Evolutionary conservation across 139 green algal species (phyloP), one percentile per base, ranked within the genome.

Genomic region (Eudorina sp.): DNA sequence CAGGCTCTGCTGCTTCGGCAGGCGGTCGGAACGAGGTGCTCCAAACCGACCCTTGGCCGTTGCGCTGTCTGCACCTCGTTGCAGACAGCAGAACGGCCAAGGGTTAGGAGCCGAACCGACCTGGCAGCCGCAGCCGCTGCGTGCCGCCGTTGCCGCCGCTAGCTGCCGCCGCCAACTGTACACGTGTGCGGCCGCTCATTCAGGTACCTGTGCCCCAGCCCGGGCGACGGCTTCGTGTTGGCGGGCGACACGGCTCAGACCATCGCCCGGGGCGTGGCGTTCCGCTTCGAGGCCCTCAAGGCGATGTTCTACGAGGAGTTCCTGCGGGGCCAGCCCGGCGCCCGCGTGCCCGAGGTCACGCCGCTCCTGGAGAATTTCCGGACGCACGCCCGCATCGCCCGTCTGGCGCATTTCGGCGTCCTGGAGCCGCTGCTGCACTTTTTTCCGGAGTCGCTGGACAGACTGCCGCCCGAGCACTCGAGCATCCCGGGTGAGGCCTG

Each of bases 201-300:
- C 55, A 85, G 77, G 36, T 86, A 73, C 73, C 6, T 91, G 45
- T 84, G 88, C 60, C 11, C 16, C 36, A 64, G 83, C 7, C 55
- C 60, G 3, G 11, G 36, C 3, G 34, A 74, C 60, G 88, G 68
- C 11, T 66, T 92, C 11, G 78, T 93, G 48, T 81, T 94, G 40
- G 89, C 89, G 31, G 92, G 92, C 27, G 92, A 95, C 89, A 95
- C 92, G 23, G 91, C 91, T 16, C 92, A 95, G 90, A 93, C 91
- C 21, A 94, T 95, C 62, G 84, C 89, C 3, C 53, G n/a, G 36
- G 92, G 92, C 40, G 83, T 91, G 45, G 36, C 34, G 40, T 95
- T 94, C 86, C 82, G 91, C 53, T 95, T 95, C 60, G 41, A 85
- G 53, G 70, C 70, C n/a, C 69, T 91, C 41, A 77, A 74, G 60